Conservation (phyloP, 2,329 filamentous ascomycete species). For the Fusarium marasasianum region DNA sequence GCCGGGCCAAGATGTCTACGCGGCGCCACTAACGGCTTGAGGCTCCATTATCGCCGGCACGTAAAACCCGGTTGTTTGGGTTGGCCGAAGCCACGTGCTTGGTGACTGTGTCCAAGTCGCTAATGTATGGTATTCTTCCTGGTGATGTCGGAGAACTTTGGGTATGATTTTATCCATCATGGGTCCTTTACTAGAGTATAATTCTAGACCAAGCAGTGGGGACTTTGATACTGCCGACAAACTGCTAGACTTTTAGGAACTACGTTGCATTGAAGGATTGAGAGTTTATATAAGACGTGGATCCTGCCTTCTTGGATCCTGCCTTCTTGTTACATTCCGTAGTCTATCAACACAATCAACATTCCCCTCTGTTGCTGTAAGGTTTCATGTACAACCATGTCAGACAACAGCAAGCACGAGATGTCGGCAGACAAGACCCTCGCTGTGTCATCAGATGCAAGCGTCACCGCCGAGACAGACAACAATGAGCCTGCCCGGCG, state of each 20-base stretch:
- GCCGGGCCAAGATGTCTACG: not conserved
- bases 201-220: too few species aligned
- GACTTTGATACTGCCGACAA: accelerated
- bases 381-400: not conserved
- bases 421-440: not conserved
- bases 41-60: not conserved
- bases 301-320: too few species aligned
- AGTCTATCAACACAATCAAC: too few species aligned
- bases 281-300: not conserved
- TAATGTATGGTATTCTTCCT: accelerated
- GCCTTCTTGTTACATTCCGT: too few species aligned
- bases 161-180: not conserved
- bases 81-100: not conserved
- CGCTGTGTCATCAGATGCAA: not conserved
- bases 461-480: not conserved
- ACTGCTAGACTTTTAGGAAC: accelerated
- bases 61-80: not conserved
- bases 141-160: not conserved
- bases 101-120: not conserved
- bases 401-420: not conserved
- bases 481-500: not conserved
- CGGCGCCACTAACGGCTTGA: not conserved
- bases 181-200: not conserved
- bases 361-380: too few species aligned
- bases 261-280: too few species aligned